Evolutionary conservation across 305 asterid species (phyloP), one percentile per base, ranked within the genome.

Genomic region (Fraxinus xanthoxyloides): DNA sequence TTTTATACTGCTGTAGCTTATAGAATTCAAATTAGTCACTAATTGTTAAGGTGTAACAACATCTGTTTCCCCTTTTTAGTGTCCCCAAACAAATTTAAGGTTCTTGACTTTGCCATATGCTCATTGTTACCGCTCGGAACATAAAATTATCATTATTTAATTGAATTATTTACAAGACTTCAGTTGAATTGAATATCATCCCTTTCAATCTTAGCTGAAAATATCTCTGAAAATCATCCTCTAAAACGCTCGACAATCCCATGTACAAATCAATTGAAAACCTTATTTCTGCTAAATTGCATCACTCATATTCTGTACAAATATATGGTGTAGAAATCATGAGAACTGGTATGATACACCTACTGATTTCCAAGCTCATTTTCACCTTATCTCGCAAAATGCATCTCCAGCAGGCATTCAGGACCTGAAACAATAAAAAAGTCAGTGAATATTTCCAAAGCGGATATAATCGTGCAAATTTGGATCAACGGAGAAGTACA

Each of bases 391-490:
- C 72, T 30, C 75, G 38, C 34, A 24, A 21, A 19, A 30, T 46
- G 79, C 61, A 77, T 80, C 82, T 75, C 84, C 85, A 85, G 63
- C 86, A 82, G 78, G 91, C 87, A 78, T 83, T 87, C 5, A 78
- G 79, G 90, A 84, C 92, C 97, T 92, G 79, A 81, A 87, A 51
- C 70, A 28, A 75, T 86, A 30, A 91, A 81, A 48, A 78, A 59
- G 63, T 56, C 9, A 78, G 19, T 46, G 5, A 48, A 48, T 48
- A 3, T 48, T 3, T 15, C 19, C 5, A 46, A 46, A 31, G 13
- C 10, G 9, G 32, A 73, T 38, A 43, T 12, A 36, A 17, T 17
- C 24, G 15, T 48, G 10, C 6, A 15, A 17, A 48, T 48, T 48
- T 65, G 2, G 3, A 30, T 2, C 34, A 54, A 19, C n/a, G 67